These are phyloP conservation scores for Acanthamoeba culbertsoni DNA, from an alignment of 208 protist genomes.

Conservation along the genomic window DNA sequence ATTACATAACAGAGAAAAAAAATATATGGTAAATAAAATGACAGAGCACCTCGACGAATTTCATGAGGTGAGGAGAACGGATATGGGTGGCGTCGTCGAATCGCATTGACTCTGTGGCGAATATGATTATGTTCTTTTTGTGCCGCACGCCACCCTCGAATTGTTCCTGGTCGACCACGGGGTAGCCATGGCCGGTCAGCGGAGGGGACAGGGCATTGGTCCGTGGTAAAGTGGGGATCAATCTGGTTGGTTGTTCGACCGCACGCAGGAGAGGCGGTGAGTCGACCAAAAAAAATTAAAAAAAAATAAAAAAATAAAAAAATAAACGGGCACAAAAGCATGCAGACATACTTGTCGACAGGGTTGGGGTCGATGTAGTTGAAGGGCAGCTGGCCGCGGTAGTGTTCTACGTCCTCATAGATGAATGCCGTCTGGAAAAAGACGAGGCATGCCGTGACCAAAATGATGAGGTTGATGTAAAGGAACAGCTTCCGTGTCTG, in stretches of 20 bases:
- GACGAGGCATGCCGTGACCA: neutral
- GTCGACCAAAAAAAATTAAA: neutral
- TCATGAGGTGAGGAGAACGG: slow-evolving; percentile 13
- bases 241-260: neutral
- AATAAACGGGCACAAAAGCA: neutral
- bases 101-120: neutral
- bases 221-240: neutral
- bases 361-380: slow-evolving; percentile 44
- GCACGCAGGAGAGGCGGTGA: neutral
- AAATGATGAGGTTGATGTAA: neutral
- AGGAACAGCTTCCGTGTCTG: slow-evolving; percentile 16
- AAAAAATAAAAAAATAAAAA: neutral
- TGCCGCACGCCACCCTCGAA: neutral
- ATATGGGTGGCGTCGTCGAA: neutral
- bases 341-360: neutral
- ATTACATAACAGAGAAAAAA: too few species aligned
- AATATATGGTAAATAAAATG: too few species aligned
- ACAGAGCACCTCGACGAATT: slow-evolving; percentile 30
- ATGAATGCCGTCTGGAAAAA: neutral
- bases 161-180: neutral
- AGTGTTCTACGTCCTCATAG: slow-evolving; percentile 40
- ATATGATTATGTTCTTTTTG: slow-evolving; percentile 1
- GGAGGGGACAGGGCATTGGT: neutral
- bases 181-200: neutral
- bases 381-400: slow-evolving; percentile 16